phyloP scores from a whole-genome alignment of 768 basidiomycete genomes.

The Rhodotorula toruloides region DNA sequence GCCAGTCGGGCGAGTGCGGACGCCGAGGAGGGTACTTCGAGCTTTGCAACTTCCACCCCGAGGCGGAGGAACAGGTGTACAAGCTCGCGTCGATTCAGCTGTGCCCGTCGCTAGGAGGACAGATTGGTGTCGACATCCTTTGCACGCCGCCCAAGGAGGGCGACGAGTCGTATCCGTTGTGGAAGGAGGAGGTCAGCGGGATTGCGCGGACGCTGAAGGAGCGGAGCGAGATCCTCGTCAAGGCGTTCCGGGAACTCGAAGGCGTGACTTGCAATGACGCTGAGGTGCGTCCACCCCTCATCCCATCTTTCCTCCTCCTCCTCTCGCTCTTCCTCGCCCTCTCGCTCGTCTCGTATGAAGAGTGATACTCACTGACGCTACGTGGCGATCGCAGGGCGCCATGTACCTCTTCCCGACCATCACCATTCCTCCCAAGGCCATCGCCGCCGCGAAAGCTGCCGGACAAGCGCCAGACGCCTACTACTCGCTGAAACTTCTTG shows the following conservation, averaged over 20 bases:
- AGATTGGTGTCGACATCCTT: constrained; percentile 89
- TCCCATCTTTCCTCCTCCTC: constrained; percentile 12
- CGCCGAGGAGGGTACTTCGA: constrained; percentile 97
- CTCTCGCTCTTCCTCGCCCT: constrained; percentile 37
- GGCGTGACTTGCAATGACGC: constrained; percentile 87
- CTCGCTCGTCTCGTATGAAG: background rate
- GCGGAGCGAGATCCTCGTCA: constrained; percentile 68
- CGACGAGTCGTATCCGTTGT: constrained; percentile 68
- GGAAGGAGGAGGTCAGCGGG: constrained; percentile 73
- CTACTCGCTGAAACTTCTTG: constrained; percentile 76
- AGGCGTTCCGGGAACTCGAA: constrained; percentile 69
- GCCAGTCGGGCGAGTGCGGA: constrained; percentile 92
- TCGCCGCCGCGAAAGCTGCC: constrained; percentile 62
- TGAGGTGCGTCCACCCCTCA: constrained; percentile 37
- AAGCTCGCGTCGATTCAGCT: constrained; percentile 90
- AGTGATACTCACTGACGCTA: constrained; percentile 9
- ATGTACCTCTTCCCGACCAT: constrained; percentile 89
- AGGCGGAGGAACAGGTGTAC: constrained; percentile 80
- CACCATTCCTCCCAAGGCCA: constrained; percentile 64
- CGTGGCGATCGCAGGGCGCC: constrained; percentile 59
- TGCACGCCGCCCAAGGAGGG: constrained; percentile 80
- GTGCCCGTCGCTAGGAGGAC: constrained; percentile 83
- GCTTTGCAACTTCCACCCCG: constrained; percentile 69
- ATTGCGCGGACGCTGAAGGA: constrained; percentile 69
- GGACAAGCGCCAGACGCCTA: constrained; percentile 83